A percentile compares a stretch with the other conserved stretches of the same genome.
Evolutionary conservation across 805 yeast genomes (phyloP).

Genomic region (Starmera pachycereana): DNA sequence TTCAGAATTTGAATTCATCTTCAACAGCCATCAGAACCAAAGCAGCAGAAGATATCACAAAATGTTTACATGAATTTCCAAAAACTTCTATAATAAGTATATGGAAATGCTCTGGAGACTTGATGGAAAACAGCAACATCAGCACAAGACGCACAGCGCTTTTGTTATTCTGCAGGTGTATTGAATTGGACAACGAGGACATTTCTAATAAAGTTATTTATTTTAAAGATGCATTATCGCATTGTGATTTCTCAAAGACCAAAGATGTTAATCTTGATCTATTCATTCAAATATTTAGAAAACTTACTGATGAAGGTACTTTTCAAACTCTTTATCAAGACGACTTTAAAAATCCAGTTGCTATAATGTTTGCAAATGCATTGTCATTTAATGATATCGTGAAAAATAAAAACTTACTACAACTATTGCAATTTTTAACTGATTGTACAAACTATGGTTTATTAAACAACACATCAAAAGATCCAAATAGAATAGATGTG

Average conservation of each 20-base stretch:
- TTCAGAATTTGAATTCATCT: conserved; percentile 29
- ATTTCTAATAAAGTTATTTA: conserved; percentile 41
- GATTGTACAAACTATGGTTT: conserved; percentile 37
- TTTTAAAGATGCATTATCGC: conserved; percentile 45
- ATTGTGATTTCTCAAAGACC: conserved; percentile 25
- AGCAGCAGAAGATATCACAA: conserved; percentile 41
- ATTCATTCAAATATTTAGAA: conserved; percentile 35
- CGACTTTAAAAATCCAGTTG: conserved; percentile 29
- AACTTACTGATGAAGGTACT: conserved; percentile 42
- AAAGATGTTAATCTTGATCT: conserved; percentile 40
- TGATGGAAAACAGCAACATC: conserved; percentile 30
- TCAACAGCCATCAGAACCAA: conserved; percentile 29
- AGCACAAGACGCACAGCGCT: conserved; percentile 38
- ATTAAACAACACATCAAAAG: conserved; percentile 21
- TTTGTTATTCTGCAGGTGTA: conserved; percentile 44
- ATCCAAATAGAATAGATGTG: conserved; percentile 21
- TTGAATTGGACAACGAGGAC: conserved; percentile 35
- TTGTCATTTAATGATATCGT: conserved; percentile 20
- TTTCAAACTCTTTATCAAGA: conserved; percentile 42
- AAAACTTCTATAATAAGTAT: conserved; percentile 58
- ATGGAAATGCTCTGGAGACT: conserved; percentile 59
- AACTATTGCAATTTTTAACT: conserved; percentile 27
- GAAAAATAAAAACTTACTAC: conserved; percentile 10
- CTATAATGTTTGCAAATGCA: conserved; percentile 26
- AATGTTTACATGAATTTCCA: conserved; percentile 39